These are phyloP conservation scores for Daldinia loculata DNA, from an alignment of 495 filamentous ascomycete species.

Conservation along the genomic window DNA sequence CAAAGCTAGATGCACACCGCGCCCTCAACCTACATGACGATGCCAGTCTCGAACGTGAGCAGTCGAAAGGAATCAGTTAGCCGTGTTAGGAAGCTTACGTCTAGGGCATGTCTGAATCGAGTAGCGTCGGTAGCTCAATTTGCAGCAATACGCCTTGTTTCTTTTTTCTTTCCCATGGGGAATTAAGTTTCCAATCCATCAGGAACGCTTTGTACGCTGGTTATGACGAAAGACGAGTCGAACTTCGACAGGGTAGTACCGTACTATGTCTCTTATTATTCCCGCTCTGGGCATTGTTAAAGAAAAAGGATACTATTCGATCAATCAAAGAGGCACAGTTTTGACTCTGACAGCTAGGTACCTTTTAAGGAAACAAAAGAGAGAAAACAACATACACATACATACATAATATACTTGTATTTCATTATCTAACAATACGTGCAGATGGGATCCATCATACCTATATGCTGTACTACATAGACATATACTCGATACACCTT, in stretches of 20 bases:
- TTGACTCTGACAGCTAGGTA: not conserved
- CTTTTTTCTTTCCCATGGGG: conserved; percentile 9
- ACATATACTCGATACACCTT: conserved; percentile 13
- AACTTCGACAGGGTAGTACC: not conserved
- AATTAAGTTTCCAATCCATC: conserved; percentile 11
- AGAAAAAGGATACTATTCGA: not conserved
- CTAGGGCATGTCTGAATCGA: conserved; percentile 20
- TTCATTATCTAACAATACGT: not conserved
- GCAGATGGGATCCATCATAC: conserved; percentile 19
- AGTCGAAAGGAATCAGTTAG: conserved; percentile 16
- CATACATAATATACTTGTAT: conserved; percentile 5
- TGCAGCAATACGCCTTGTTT: not conserved
- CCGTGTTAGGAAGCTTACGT: conserved; percentile 2
- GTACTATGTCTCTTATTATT: not conserved
- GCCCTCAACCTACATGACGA: not conserved
- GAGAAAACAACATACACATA: not conserved
- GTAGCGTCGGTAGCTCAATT: conserved; percentile 6
- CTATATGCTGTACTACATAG: conserved; percentile 20
- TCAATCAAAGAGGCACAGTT: not conserved
- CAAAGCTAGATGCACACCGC: not conserved
- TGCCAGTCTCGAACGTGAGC: conserved; percentile 12
- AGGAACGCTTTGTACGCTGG: conserved; percentile 17
- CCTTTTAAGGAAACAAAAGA: not conserved
- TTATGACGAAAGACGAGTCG: not conserved
- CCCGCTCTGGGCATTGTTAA: not conserved